These are phyloP conservation scores for Coleophoma cylindrospora DNA, from an alignment of 2,329 filamentous ascomycete species.

Conservation along the genomic window DNA sequence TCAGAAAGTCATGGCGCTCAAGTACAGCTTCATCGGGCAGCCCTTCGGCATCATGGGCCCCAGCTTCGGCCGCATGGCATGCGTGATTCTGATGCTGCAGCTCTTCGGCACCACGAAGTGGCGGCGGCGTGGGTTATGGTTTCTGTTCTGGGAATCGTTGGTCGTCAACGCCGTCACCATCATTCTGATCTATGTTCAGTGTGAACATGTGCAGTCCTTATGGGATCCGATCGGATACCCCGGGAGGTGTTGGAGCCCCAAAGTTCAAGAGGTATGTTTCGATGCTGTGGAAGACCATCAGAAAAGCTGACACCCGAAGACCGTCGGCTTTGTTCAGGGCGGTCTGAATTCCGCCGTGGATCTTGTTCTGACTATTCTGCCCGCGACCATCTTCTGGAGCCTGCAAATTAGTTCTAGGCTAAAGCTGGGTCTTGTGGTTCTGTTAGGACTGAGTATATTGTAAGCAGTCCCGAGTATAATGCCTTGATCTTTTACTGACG, in stretches of 20 bases:
- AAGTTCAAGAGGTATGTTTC: slow-evolving; percentile 7
- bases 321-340: neutral
- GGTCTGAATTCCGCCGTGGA: slow-evolving; percentile 6
- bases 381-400: slow-evolving; percentile 5
- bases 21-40: slow-evolving; percentile 11
- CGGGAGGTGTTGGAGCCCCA: slow-evolving; percentile 5
- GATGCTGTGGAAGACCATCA: neutral
- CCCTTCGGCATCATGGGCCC: slow-evolving; percentile 12
- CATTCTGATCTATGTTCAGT: slow-evolving; percentile 10
- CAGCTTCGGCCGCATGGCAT: slow-evolving; percentile 10
- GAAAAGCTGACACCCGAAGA: neutral
- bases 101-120: slow-evolving; percentile 8
- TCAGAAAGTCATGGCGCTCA: slow-evolving; percentile 5
- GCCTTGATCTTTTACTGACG: neutral
- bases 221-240: slow-evolving; percentile 8
- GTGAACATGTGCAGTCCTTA: slow-evolving; percentile 4
- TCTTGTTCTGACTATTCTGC: slow-evolving; percentile 8
- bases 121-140: slow-evolving; percentile 4
- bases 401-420: slow-evolving; percentile 6
- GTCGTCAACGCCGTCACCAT: slow-evolving; percentile 7
- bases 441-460: slow-evolving; percentile 8
- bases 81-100: slow-evolving; percentile 10
- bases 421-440: slow-evolving; percentile 5
- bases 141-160: slow-evolving; percentile 5
- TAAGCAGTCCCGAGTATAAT: neutral